Percentiles rank a stretch among this genome's conserved stretches.
Conservation (phyloP, 2,329 filamentous ascomycete species). For the Cladophialophora exuberans region DNA sequence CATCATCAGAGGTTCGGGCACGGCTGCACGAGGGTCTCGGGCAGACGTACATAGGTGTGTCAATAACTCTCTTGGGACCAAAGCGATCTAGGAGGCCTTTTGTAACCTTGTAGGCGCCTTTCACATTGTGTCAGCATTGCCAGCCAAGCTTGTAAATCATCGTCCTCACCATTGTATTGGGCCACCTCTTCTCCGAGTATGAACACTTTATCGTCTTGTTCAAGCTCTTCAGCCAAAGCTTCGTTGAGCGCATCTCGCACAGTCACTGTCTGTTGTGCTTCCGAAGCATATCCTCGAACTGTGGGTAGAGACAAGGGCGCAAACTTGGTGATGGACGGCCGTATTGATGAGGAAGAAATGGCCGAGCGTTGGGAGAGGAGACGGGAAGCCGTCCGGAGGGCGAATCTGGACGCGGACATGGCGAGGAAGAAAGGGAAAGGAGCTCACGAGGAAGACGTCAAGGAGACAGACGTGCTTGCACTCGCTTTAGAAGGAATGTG, state of each 20-base stretch:
- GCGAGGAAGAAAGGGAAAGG: constrained; percentile 52
- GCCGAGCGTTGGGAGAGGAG: constrained; percentile 61
- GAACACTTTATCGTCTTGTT: constrained; percentile 92
- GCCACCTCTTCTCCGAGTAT: constrained; percentile 97
- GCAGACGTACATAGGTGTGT: constrained; percentile 73
- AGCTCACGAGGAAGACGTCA: background rate
- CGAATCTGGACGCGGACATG: constrained; percentile 61
- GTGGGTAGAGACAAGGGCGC: constrained; percentile 53
- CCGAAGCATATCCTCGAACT: constrained; percentile 60
- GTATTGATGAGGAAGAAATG: constrained; percentile 21
- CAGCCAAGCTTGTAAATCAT: background rate
- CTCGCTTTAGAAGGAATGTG: constrained; percentile 29
- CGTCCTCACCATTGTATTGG: constrained; percentile 93
- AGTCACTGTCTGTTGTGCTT: constrained; percentile 83
- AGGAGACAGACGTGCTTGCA: constrained; percentile 35
- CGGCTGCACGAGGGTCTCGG: background rate
- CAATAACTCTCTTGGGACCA: constrained; percentile 95
- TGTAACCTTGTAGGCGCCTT: constrained; percentile 83
- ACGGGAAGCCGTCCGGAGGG: constrained; percentile 67
- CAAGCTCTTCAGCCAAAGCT: constrained; percentile 95
- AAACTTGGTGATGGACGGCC: constrained; percentile 40
- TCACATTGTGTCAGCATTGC: constrained; percentile 3
- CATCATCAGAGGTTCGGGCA: background rate
- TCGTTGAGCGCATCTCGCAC: constrained; percentile 98
- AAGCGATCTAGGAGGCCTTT: constrained; percentile 97